Evolutionary conservation across 345 rosid species (phyloP).

Genomic region (Sisymbrium altissimum): DNA sequence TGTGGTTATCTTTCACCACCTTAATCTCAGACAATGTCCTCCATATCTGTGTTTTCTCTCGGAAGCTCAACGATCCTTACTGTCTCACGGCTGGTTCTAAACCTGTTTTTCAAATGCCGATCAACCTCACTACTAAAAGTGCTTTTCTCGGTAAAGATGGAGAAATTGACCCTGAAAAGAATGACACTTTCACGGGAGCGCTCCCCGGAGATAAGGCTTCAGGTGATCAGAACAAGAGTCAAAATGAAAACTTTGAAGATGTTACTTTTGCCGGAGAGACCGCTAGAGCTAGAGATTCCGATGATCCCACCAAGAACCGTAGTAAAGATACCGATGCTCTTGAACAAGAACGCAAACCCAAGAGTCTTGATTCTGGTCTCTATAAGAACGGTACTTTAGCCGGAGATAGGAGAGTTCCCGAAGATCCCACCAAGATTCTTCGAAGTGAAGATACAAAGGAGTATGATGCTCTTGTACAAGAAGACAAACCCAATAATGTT

Average conservation of each 20-base stretch:
- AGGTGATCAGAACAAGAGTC: neutral
- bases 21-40: slow-evolving; percentile 54
- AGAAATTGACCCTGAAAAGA: neutral
- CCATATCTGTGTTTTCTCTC: slow-evolving; percentile 64
- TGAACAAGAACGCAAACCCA: neutral
- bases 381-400: neutral
- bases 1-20: slow-evolving; percentile 48
- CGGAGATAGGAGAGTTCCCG: neutral
- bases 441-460: neutral
- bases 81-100: slow-evolving; percentile 68
- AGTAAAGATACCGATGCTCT: neutral
- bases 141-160: neutral
- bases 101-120: slow-evolving; percentile 31
- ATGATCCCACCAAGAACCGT: no score
- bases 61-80: slow-evolving; percentile 61
- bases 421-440: neutral
- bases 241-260: neutral
- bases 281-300: neutral
- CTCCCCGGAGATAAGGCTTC: neutral
- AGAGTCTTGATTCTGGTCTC: neutral
- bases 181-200: neutral
- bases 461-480: neutral
- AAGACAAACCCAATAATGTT: neutral
- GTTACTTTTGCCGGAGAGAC: no score
- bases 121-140: slow-evolving; percentile 1